These are phyloP conservation scores for Apiotrichum laibachii DNA, from an alignment of 1,284 basidiomycete species.

Conservation along the genomic window DNA sequence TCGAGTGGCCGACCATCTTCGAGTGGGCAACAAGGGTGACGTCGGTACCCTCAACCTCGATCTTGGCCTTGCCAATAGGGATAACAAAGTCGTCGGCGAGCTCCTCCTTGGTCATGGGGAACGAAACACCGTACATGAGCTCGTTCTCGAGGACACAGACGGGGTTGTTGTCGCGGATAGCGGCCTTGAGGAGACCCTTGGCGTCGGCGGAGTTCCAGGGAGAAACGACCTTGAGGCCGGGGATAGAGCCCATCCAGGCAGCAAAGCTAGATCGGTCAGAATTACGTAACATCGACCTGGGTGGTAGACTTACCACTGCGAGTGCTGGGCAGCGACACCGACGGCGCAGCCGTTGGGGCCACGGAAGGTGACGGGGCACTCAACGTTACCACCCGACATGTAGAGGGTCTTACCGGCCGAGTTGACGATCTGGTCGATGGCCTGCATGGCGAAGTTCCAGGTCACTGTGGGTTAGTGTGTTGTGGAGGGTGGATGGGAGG, in stretches of 20 bases:
- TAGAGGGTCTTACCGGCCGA: slow-evolving; percentile 99
- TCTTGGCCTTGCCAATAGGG: slow-evolving; percentile 96
- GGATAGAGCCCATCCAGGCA: slow-evolving; percentile 93
- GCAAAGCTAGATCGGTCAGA: no score
- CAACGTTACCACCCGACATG: slow-evolving; percentile 98
- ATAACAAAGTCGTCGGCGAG: slow-evolving; percentile 91
- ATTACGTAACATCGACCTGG: no score
- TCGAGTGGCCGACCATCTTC: slow-evolving; percentile 87
- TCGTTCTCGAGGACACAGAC: slow-evolving; percentile 99
- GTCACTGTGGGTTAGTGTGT: slow-evolving; percentile 37
- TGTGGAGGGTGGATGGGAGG: background rate
- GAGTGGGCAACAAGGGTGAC: slow-evolving; percentile 96
- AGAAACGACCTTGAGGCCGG: slow-evolving; percentile 95
- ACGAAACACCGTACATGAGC: slow-evolving; percentile 94
- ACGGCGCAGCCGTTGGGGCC: slow-evolving; percentile 98
- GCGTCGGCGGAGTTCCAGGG: slow-evolving; percentile 98
- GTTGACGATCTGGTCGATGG: slow-evolving; percentile 99
- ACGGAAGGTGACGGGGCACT: slow-evolving; percentile 98
- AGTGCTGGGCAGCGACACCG: slow-evolving; percentile 90
- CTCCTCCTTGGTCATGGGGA: slow-evolving; percentile 92
- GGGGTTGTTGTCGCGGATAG: slow-evolving; percentile 97
- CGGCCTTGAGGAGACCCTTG: slow-evolving; percentile 95
- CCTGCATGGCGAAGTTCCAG: slow-evolving; percentile 57
- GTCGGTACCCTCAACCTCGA: slow-evolving; percentile 89
- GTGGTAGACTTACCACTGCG: slow-evolving; percentile 40